phyloP scores from a whole-genome alignment of 371 early-diverging fungal genomes.

The Ordospora colligata region DNA sequence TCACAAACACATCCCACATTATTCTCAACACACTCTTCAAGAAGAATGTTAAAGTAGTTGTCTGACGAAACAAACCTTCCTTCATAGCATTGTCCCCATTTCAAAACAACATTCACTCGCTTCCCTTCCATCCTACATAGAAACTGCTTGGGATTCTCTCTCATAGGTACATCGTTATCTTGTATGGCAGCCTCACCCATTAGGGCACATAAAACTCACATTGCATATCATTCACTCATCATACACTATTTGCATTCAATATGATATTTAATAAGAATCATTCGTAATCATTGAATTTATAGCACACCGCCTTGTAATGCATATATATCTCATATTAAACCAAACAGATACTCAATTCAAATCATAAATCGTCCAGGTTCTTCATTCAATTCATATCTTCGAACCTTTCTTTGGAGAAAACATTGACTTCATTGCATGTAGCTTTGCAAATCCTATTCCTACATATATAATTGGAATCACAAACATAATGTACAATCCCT shows the following conservation, averaged over 20 bases:
- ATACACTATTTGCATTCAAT: no score
- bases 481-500: constrained; percentile 14
- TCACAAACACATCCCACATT: not conserved
- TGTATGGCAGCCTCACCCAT: no score
- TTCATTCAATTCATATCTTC: not conserved
- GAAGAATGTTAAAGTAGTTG: constrained; percentile 45
- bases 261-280: no score
- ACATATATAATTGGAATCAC: constrained; percentile 17
- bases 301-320: no score
- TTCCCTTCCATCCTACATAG: constrained; percentile 10
- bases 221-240: not conserved
- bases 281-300: no score
- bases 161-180: not conserved
- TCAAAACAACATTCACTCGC: constrained; percentile 28
- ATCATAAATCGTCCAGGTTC: not conserved
- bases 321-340: not conserved
- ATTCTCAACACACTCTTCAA: constrained; percentile 27
- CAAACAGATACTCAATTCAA: not conserved
- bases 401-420: constrained; percentile 28
- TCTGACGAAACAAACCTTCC: constrained; percentile 33
- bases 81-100: constrained; percentile 47
- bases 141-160: constrained; percentile 51
- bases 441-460: constrained; percentile 19
- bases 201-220: not conserved
- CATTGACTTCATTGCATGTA: constrained; percentile 13